Conservation (phyloP, 306 rosid genomes). For the Morella rubra region DNA sequence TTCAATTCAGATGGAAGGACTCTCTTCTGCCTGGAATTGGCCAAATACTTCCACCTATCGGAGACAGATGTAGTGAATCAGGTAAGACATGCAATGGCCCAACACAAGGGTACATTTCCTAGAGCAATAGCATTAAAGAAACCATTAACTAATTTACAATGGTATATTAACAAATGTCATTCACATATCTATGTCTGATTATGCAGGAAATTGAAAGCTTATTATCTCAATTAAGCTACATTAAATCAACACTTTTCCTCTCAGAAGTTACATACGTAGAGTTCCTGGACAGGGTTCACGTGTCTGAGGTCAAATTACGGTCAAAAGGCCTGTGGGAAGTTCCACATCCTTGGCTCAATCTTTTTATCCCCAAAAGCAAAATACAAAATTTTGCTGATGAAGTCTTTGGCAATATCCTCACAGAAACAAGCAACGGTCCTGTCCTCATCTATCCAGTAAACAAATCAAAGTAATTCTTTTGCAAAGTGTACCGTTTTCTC, state of each 20-base stretch:
- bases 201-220: slow-evolving; percentile 68
- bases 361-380: slow-evolving; percentile 80
- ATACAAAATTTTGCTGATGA: slow-evolving; percentile 67
- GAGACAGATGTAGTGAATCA: slow-evolving; percentile 40
- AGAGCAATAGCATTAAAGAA: neutral
- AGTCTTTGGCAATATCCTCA: slow-evolving; percentile 84
- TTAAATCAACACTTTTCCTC: slow-evolving; percentile 75
- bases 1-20: slow-evolving; percentile 88
- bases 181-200: slow-evolving; percentile 9
- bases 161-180: neutral
- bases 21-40: slow-evolving; percentile 85
- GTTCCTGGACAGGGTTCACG: slow-evolving; percentile 88
- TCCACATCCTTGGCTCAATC: slow-evolving; percentile 99
- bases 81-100: slow-evolving; percentile 41
- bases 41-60: slow-evolving; percentile 66
- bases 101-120: slow-evolving; percentile 20
- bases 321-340: slow-evolving; percentile 93
- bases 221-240: slow-evolving; percentile 51
- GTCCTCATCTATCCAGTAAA: slow-evolving; percentile 88
- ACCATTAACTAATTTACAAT: neutral
- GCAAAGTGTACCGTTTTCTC: neutral
- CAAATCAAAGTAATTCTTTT: slow-evolving; percentile 63
- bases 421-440: slow-evolving; percentile 74
- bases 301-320: slow-evolving; percentile 77
- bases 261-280: slow-evolving; percentile 76